Evolutionary conservation across 2,329 filamentous ascomycete genomes (phyloP).

Genomic region (Apiospora aurea): DNA sequence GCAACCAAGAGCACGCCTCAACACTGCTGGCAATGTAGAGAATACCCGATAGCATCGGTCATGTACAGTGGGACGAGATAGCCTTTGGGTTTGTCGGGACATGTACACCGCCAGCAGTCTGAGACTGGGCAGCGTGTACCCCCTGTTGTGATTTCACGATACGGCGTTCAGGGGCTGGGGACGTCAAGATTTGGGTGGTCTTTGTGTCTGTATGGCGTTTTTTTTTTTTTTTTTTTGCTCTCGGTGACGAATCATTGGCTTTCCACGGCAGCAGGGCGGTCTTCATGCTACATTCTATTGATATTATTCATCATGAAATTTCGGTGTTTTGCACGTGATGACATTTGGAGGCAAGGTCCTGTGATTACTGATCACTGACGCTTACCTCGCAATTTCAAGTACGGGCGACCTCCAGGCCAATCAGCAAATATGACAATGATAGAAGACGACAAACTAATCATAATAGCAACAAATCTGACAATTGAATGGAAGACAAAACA

Average conservation of each 20-base stretch:
- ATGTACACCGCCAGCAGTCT: neutral
- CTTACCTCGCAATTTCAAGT: neutral
- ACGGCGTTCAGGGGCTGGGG: neutral
- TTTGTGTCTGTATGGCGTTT: neutral
- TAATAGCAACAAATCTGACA: neutral
- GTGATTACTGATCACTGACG: neutral
- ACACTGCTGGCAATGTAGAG: conserved; percentile 49
- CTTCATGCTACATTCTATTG: neutral
- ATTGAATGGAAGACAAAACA: neutral
- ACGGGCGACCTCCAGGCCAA: neutral
- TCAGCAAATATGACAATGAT: neutral
- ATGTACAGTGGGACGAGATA: neutral
- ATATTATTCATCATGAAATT: neutral
- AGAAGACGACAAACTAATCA: neutral
- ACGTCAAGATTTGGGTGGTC: neutral
- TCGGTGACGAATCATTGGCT: neutral
- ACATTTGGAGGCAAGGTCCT: neutral
- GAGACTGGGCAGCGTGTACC: neutral
- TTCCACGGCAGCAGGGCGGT: neutral
- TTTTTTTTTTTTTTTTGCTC: neutral
- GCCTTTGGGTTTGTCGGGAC: neutral
- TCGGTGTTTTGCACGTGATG: neutral
- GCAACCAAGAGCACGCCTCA: conserved; percentile 41
- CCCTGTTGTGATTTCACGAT: neutral
- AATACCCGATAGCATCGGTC: conserved; percentile 28